phyloP scores from a whole-genome alignment of 768 basidiomycete species.

The Lactarius psammicola region DNA sequence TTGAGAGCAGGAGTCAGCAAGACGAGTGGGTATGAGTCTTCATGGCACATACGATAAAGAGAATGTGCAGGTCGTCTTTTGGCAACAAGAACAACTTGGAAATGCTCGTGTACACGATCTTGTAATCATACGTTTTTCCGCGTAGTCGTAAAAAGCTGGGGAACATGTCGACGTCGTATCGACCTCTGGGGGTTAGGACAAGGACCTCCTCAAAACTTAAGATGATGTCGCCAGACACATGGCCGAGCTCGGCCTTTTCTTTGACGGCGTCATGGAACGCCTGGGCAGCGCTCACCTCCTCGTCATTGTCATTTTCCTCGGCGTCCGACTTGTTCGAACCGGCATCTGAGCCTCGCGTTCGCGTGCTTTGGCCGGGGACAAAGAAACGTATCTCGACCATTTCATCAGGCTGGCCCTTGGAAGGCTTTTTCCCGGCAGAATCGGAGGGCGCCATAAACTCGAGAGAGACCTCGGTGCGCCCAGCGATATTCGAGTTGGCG shows the following conservation, averaged over 20 bases:
- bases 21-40: not conserved
- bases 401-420: slow-evolving; percentile 62
- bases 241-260: slow-evolving; percentile 92
- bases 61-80: slow-evolving; percentile 93
- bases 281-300: slow-evolving; percentile 89
- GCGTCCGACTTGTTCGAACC: slow-evolving; percentile 71
- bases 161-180: slow-evolving; percentile 98
- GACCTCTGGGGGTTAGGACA: slow-evolving; percentile 92
- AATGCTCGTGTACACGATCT: slow-evolving; percentile 88
- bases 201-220: slow-evolving; percentile 94
- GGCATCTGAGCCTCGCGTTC: slow-evolving; percentile 59
- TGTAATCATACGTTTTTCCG: slow-evolving; percentile 99
- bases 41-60: slow-evolving; percentile 75
- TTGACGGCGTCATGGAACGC: slow-evolving; percentile 96
- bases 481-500: slow-evolving; percentile 96
- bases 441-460: slow-evolving; percentile 71
- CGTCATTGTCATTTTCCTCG: slow-evolving; percentile 69
- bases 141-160: slow-evolving; percentile 88
- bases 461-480: slow-evolving; percentile 97
- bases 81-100: slow-evolving; percentile 89
- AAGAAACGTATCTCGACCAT: slow-evolving; percentile 96
- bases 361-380: slow-evolving; percentile 77
- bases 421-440: slow-evolving; percentile 42
- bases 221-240: slow-evolving; percentile 87
- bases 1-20: slow-evolving; percentile 34